These are phyloP conservation scores for Aspergillus sparsus DNA, from an alignment of 495 filamentous ascomycete species.

Conservation along the genomic window DNA sequence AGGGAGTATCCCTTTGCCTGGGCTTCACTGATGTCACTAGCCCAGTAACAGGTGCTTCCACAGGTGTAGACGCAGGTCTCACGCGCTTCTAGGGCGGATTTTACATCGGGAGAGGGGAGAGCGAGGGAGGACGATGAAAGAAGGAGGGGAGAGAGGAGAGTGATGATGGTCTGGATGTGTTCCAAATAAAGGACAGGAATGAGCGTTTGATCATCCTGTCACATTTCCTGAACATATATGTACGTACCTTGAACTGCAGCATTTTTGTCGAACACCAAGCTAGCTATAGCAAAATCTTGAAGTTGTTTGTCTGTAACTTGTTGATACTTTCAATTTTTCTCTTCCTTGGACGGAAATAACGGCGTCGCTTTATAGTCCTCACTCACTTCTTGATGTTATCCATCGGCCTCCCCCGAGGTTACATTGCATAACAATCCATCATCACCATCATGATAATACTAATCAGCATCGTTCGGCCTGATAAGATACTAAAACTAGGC, in stretches of 20 bases:
- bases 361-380: neutral
- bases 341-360: neutral
- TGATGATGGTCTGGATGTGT: neutral
- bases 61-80: conserved; percentile 51
- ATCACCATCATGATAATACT: neutral
- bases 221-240: neutral
- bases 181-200: neutral
- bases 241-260: conserved; percentile 10
- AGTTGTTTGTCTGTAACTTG: neutral
- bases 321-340: neutral
- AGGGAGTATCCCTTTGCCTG: conserved; percentile 51
- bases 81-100: conserved; percentile 46
- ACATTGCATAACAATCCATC: conserved; percentile 7
- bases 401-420: conserved; percentile 6
- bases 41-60: conserved; percentile 52
- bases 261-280: neutral
- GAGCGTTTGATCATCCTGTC: neutral
- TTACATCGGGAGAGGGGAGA: conserved; percentile 32
- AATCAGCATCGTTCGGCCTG: neutral
- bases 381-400: neutral
- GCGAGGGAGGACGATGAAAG: conserved; percentile 42
- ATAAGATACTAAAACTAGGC: neutral
- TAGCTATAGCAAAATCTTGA: neutral
- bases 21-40: conserved; percentile 50
- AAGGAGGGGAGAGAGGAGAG: conserved; percentile 25